Conservation (phyloP, 192 early-diverging fungal genomes). For the Chytriomyces confervae region DNA sequence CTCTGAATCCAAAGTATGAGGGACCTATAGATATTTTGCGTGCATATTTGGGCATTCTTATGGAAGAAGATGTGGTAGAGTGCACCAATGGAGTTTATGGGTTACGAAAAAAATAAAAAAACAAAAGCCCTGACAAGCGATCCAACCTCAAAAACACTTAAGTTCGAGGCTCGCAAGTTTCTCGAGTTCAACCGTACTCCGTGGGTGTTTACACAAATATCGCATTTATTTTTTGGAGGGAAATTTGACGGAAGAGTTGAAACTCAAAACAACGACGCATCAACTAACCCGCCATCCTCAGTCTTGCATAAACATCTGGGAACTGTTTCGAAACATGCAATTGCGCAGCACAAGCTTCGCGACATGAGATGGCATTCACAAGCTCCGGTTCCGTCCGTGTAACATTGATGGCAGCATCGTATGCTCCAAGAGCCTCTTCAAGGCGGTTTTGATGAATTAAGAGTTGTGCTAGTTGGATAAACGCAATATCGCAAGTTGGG, state of each 20-base stretch:
- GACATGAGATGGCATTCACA: conserved; percentile 70
- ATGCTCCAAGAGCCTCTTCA: conserved; percentile 80
- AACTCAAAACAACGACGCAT: too few species aligned
- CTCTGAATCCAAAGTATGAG: conserved; percentile 46
- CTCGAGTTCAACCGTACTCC: too few species aligned
- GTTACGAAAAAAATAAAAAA: conserved; percentile 17
- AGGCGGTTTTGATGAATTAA: conserved; percentile 73
- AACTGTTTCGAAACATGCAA: conserved; percentile 4
- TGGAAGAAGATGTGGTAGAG: conserved; percentile 21
- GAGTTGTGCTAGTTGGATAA: conserved; percentile 75
- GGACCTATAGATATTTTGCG: conserved; percentile 1
- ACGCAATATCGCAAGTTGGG: conserved; percentile 92
- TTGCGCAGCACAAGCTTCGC: conserved; percentile 43
- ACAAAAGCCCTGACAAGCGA: not conserved
- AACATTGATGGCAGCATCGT: conserved; percentile 77
- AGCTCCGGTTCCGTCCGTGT: conserved; percentile 90
- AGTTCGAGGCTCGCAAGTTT: too few species aligned
- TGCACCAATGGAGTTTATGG: not conserved
- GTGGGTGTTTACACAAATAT: too few species aligned
- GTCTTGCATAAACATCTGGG: conserved; percentile 30
- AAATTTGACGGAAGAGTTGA: too few species aligned
- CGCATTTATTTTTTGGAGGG: too few species aligned
- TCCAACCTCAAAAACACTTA: too few species aligned
- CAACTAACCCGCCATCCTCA: not conserved
- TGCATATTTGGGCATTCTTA: conserved; percentile 11